Conservation (phyloP, 176 grass and related monocot genomes). For the Alopecurus myosuroides region DNA sequence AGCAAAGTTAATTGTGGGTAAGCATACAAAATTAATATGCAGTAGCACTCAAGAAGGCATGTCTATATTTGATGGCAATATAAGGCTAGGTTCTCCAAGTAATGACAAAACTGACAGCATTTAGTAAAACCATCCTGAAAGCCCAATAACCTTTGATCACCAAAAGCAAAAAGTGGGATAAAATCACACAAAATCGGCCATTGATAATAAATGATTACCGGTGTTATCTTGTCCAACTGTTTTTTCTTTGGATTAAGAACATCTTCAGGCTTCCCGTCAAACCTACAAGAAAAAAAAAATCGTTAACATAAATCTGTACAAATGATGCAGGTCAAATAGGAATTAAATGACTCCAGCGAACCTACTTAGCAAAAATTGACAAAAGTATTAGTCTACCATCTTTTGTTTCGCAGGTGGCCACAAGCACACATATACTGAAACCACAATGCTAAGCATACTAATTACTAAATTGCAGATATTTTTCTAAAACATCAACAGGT, state of each 20-base stretch:
- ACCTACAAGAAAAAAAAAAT: constrained; percentile 31
- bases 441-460: background rate
- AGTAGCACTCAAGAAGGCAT: background rate
- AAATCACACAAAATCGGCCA: background rate
- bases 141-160: background rate
- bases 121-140: background rate
- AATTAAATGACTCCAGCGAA: background rate
- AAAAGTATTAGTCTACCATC: background rate
- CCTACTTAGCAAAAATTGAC: background rate
- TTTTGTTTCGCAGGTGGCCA: background rate
- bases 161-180: background rate
- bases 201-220: constrained; percentile 39
- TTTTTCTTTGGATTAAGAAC: constrained; percentile 99
- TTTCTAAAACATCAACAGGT: background rate
- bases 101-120: background rate
- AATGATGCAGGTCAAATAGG: background rate
- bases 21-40: background rate
- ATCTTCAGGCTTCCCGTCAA: constrained; percentile 81
- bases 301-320: background rate
- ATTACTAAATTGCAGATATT: background rate
- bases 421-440: background rate
- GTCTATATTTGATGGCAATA: background rate
- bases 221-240: constrained; percentile 94
- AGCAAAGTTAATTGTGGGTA: background rate
- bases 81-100: background rate